Base-by-base conservation (phyloP, 1,284 basidiomycete genomes). In the Naganishia albida region DNA sequence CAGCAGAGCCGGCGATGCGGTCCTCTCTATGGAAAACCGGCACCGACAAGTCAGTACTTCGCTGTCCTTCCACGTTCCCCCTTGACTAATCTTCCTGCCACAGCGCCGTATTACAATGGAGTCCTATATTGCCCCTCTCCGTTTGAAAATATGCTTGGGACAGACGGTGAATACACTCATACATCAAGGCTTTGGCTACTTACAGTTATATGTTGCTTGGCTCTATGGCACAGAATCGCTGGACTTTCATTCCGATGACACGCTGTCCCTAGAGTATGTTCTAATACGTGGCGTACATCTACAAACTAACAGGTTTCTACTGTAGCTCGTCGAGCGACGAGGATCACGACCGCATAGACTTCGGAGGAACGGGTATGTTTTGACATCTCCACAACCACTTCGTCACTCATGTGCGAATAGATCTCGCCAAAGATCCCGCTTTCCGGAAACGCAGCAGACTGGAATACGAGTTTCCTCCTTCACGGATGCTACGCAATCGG, bases 21-120 rank as follows among this genome's bases (percentile, higher is more conserved):
- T 8, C 57, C 57, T 10, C 46, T 60, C 15, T 60, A 60, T 18
- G 57, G 57, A 49, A 28, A 60, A n/a, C 28, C n/a, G 12, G 57
- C 34, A 8, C 38, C 57, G 8, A 40, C 57, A 60, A 46, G 57
- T 60, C 10, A 28, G 57, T 40, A 16, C 34, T 34, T 10, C 34
- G 4, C 34, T 34, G 6, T 34, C 6, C 34, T 34, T 34, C 34
- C 34, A 10, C 34, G 34, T 34, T 34, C 10, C 34, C 4, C 38
- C 40, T n/a, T 8, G 16, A n/a, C 15, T n/a, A 0, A 12, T 12
- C 25, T n/a, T 26, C 30, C n/a, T n/a, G n/a, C 49, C 18, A 4
- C 28, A 60, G 57, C 49, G 46, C 57, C 57, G 20, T 60, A 39
- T 16, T 60, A 60, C 38, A 60, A 60, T 18, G 57, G 57, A 26